phyloP scores from a whole-genome alignment of 2,329 filamentous ascomycete genomes.

The Fusarium pseudoanthophilum region DNA sequence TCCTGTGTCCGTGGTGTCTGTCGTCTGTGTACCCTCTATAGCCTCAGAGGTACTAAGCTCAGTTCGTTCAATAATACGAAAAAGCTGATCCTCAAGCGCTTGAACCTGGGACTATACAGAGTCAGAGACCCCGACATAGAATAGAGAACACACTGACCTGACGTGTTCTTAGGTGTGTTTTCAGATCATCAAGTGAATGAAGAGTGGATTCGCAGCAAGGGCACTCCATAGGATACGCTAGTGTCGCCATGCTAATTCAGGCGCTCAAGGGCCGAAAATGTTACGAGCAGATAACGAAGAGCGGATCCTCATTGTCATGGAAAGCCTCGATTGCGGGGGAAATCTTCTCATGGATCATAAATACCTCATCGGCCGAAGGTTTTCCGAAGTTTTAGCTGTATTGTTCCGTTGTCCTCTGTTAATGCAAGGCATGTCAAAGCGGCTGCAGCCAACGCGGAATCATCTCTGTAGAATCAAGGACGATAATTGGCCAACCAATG shows the following conservation, averaged over 20 bases:
- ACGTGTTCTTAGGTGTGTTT: neutral
- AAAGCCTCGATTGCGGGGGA: neutral
- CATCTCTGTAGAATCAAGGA: neutral
- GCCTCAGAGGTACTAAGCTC: too few species aligned
- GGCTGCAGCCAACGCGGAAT: neutral
- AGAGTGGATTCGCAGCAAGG: neutral
- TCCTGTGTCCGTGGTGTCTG: neutral
- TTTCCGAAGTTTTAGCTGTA: neutral
- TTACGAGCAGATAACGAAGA: neutral
- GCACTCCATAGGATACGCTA: neutral
- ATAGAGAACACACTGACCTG: neutral
- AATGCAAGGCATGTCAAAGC: neutral
- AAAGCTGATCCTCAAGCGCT: neutral
- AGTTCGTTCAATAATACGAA: neutral
- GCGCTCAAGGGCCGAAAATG: neutral
- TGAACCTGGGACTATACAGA: neutral
- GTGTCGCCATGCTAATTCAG: neutral
- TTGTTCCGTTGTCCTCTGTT: neutral
- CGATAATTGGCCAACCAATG: rapidly evolving
- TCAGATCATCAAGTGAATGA: neutral
- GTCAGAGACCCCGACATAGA: neutral
- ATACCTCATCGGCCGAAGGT: neutral
- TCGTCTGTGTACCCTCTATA: neutral
- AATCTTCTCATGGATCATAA: neutral
- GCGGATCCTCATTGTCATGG: neutral